Evolutionary conservation across 2,329 filamentous ascomycete genomes (phyloP).

Genomic region (Mariannaea elegans): DNA sequence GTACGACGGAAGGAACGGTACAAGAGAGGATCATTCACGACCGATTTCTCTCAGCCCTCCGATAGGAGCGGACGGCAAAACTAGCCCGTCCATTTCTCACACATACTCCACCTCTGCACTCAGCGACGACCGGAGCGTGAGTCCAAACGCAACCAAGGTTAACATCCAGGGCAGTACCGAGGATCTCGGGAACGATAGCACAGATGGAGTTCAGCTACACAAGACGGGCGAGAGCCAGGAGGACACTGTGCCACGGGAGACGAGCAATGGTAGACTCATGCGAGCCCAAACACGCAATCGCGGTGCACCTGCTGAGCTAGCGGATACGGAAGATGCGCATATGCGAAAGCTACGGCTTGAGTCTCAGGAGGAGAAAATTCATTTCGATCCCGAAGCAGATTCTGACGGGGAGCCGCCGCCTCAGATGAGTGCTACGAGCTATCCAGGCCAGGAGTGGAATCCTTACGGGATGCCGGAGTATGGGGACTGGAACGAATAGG

Average conservation of each 20-base stretch:
- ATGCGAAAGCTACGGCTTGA: slow-evolving; percentile 54
- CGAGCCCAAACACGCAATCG: slow-evolving; percentile 18
- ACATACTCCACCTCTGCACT: slow-evolving; percentile 19
- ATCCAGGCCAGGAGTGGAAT: slow-evolving; percentile 77
- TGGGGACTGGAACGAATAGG: slow-evolving; percentile 39
- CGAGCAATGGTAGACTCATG: slow-evolving; percentile 4
- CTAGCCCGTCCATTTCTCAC: slow-evolving; percentile 23
- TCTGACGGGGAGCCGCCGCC: slow-evolving; percentile 47
- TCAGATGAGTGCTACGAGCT: slow-evolving; percentile 72
- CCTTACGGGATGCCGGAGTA: slow-evolving; percentile 55
- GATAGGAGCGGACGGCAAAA: slow-evolving; percentile 13
- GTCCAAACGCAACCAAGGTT: not conserved
- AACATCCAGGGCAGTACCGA: not conserved
- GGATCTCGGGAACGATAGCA: not conserved
- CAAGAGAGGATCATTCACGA: slow-evolving; percentile 16
- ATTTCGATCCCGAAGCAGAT: slow-evolving; percentile 49
- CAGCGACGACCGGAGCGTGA: slow-evolving; percentile 13
- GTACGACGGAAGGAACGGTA: not conserved
- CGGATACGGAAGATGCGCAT: slow-evolving; percentile 54
- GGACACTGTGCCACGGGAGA: not conserved
- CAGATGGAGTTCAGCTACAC: not conserved
- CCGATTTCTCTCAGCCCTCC: slow-evolving; percentile 32
- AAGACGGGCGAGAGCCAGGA: slow-evolving; percentile 2
- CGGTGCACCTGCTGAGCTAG: slow-evolving; percentile 47
- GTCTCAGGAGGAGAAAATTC: slow-evolving; percentile 64